Base-by-base conservation (phyloP, 2,329 filamentous ascomycete species). In the Diaporthe australafricana region DNA sequence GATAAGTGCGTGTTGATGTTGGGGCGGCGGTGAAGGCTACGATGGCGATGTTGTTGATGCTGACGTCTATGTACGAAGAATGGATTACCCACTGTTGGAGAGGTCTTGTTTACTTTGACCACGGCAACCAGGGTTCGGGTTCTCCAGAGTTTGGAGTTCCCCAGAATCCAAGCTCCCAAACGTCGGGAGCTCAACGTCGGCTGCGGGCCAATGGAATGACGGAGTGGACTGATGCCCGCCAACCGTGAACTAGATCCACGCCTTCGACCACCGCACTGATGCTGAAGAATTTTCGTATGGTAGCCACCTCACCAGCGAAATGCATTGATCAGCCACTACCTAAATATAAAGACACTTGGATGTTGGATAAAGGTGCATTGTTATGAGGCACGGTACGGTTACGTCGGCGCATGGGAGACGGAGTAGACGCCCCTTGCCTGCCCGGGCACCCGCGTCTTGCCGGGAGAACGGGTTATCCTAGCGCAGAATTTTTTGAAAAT, bases 401-500 rank as follows among this genome's bases (percentile, higher is more conserved):
- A 35, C 32, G 32, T 35, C 32, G 60, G 60, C 60, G 60, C 60
- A 35, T 27, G 60, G 60, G 42, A 48, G 60, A 63, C 60, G 60
- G 60, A 63, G 60, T 27, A 63, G 30, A 17, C 30, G 20, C 6
- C 47, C n/a, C 30, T 50, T 65, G 60, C 60, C 60, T 65, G 60
- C 60, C 60, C 60, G 9, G 42, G 56, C 42, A 35, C 47, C 42
- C 53, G 67, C 53, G 68, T 45, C 67, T 65, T 68, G 55, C 69
- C 72, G 72, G 71, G 20, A 45, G 40, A 52, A 52, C 68, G 68
- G 72, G 63, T 63, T 63, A 63, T 40, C 67, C 57, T 72, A 72
- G 71, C 71, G 71, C 71, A 72, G 71, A 72, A 70, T 70, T 72
- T 72, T 72, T 72, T 72, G 71, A 68, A 69, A 73, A 68, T 71